Evolutionary conservation across 495 filamentous ascomycete genomes (phyloP), one percentile per base, ranked within the genome.

Genomic region (Viridothelium virens): DNA sequence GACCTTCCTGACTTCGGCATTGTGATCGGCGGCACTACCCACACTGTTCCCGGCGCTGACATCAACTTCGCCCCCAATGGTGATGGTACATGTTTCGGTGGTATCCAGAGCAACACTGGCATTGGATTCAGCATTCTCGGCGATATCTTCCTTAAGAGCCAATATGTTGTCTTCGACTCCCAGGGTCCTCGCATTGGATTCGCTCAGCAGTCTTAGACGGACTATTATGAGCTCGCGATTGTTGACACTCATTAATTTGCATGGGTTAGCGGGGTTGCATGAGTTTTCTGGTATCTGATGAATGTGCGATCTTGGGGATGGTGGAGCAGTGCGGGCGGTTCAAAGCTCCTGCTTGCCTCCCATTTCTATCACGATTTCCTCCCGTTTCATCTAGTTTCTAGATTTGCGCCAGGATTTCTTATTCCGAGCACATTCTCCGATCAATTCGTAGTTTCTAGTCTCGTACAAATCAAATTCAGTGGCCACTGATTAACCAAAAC

Each of bases 111-210:
- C 63, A 84, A 87, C 75, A 75, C 77, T 14, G 85, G 85, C 62
- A 79, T 90, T 36, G 83, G 80, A 33, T 84, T 90, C 72, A 81
- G 81, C 65, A 91, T 94, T 74, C 86, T 87, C 63, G 89, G 90
- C 48, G 90, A 92, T 67, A 81, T 91, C 59, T 90, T 89, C 71
- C 82, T 94, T 67, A 92, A 92, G 81, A 83, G 83, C 67, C 86
- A 90, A 69, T 91, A 88, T 71, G 89, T 87, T 25, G 85, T 94
- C 3, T 92, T 92, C 70, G 84, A 92, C 65, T 78, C 80, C 39
- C 77, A 77, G 38, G 79, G 74, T 6, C 83, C 83, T 33, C 73
- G 79, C 63, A 73, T 91, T 56, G 89, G 87, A 9, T 86, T 89
- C 75, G 88, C 87, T 14, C 56, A 66, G 63, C 68, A 70, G 47